A percentile compares a stretch with the other conserved stretches of the same genome.
These are phyloP conservation scores for Epichloe gansuensis DNA, from an alignment of 2,329 filamentous ascomycete genomes.

Conservation along the genomic window DNA sequence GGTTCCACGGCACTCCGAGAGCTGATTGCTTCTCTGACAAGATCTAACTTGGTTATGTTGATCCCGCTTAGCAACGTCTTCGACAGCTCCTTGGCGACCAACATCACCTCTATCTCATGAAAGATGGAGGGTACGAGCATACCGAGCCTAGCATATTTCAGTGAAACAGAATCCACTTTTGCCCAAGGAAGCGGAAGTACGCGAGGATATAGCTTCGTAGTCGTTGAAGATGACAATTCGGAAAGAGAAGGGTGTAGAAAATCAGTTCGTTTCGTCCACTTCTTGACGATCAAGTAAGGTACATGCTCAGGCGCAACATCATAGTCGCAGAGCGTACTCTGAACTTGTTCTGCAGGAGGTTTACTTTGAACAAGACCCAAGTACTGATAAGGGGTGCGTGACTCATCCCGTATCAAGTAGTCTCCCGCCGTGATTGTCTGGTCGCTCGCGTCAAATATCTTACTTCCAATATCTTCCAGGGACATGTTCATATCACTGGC, in stretches of 20 bases:
- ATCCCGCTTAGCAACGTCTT: constrained; percentile 26
- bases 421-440: constrained; percentile 11
- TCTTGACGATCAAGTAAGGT: constrained; percentile 36
- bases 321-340: constrained; percentile 23
- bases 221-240: constrained; percentile 10
- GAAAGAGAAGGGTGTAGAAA: constrained; percentile 36
- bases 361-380: constrained; percentile 29
- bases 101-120: constrained; percentile 51
- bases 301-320: constrained; percentile 28
- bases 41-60: constrained; percentile 36
- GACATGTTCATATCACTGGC: constrained; percentile 15
- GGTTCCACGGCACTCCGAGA: constrained; percentile 46
- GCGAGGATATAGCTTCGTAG: constrained; percentile 29
- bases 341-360: constrained; percentile 29
- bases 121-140: constrained; percentile 62
- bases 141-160: constrained; percentile 35
- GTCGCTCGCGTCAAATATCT: constrained; percentile 14
- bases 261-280: constrained; percentile 44
- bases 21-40: constrained; percentile 59
- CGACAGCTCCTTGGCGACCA: constrained; percentile 50
- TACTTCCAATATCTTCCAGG: constrained; percentile 19
- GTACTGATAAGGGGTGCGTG: constrained; percentile 28
- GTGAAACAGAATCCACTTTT: constrained; percentile 34
- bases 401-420: constrained; percentile 29
- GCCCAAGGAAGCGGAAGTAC: constrained; percentile 37